Evolutionary conservation across 805 yeast species (phyloP).

Genomic region (Zygoascus biomembranicola): DNA sequence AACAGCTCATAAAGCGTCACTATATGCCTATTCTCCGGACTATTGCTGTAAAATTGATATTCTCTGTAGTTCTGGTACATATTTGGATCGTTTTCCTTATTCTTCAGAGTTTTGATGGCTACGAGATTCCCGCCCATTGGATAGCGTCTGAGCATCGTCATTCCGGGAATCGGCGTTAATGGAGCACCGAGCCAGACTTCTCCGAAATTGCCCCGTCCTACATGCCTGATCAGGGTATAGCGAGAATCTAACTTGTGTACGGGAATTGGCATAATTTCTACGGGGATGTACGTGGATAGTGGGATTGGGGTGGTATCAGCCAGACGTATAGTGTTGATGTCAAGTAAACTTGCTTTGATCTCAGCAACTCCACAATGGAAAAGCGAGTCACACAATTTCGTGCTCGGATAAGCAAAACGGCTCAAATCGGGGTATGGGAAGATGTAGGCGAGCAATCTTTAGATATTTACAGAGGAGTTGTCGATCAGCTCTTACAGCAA

Average conservation of each 20-base stretch:
- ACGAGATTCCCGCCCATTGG: slow-evolving; percentile 30
- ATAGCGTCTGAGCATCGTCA: background rate
- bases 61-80: slow-evolving; percentile 41
- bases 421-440: background rate
- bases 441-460: background rate
- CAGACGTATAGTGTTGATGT: background rate
- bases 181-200: slow-evolving; percentile 14
- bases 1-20: slow-evolving; percentile 75
- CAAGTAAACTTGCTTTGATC: background rate
- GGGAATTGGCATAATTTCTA: background rate
- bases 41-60: slow-evolving; percentile 32
- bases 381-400: background rate
- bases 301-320: background rate
- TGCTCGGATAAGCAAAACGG: background rate
- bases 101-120: slow-evolving; percentile 77
- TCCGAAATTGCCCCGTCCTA: slow-evolving; percentile 25
- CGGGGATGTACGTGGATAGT: background rate
- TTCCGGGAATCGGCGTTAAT: background rate
- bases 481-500: background rate
- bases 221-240: background rate
- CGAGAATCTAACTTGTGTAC: background rate
- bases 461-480: background rate
- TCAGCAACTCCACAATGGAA: slow-evolving; percentile 1
- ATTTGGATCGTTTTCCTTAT: slow-evolving; percentile 41
- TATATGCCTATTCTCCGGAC: slow-evolving; percentile 64